Base-by-base conservation (phyloP, 2,329 filamentous ascomycete genomes). In the Fusarium sp. region DNA sequence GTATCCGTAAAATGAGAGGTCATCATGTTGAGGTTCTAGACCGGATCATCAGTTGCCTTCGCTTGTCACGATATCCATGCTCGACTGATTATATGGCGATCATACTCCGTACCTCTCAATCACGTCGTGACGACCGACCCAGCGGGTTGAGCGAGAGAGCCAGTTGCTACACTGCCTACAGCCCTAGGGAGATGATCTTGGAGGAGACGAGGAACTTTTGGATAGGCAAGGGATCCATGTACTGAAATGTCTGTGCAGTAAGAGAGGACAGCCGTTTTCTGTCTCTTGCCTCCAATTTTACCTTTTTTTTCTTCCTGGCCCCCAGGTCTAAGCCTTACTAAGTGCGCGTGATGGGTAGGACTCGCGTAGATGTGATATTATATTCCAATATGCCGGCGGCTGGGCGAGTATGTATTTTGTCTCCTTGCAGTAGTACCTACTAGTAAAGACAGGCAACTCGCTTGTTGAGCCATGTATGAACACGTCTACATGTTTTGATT, bases 181-280 rank as follows among this genome's bases (percentile, higher is more conserved):
- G 70, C 70, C 70, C 70, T 73, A 73, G 59, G 66, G 55, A 49
- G 56, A 35, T 39, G 58, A 66, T 66, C 47, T 63, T 54, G 59
- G 48, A 66, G 48, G 48, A 47, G 48, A 49, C 36, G 41, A 70
- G 67, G 67, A 52, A 70, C 67, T 70, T 70, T 70, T 70, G 67
- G 39, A 18, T 28, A 22, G 33, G 47, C 66, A 70, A 70, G 67
- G 67, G 59, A 70, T 70, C 67, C 67, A 66, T 70, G 66, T 47
- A 49, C 47, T 70, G 38, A 52, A 38, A 52, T 70, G 66, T 63
- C 65, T 35, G 64, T 69, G 66, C 66, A 63, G n/a, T 39, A 54
- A 17, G 44, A 47, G 41, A 70, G 45, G 24, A 36, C 36, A 70
- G 51, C 47, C 59, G 59, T 70, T 70, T 64, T 41, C 52, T 67